phyloP scores from a whole-genome alignment of 148 eudicot species.

The Rhododendron kiyosumense region DNA sequence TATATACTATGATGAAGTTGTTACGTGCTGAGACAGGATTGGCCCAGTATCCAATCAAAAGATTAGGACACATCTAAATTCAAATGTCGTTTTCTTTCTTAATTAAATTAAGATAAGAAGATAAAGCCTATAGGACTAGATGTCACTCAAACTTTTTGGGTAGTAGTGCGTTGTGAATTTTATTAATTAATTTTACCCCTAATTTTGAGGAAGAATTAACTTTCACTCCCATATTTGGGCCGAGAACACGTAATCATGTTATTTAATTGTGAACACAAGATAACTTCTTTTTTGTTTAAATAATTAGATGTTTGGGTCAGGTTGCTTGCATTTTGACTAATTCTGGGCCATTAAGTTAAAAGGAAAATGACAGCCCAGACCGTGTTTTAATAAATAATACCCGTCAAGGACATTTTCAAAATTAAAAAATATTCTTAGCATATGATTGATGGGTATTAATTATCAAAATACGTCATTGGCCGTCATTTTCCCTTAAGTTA shows the following conservation, averaged over 20 bases:
- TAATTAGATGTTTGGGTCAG: not conserved
- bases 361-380: too few relatives aligned
- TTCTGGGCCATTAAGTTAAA: too few relatives aligned
- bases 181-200: not conserved
- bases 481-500: too few relatives aligned
- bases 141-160: not conserved
- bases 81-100: not conserved
- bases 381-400: too few relatives aligned
- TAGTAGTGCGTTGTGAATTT: not conserved
- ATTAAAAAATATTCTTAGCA: too few relatives aligned
- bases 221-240: not conserved
- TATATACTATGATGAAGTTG: not conserved
- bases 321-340: not conserved
- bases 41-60: not conserved
- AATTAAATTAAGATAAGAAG: not conserved
- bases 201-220: not conserved
- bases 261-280: not conserved
- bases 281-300: not conserved
- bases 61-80: not conserved
- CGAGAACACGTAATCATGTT: not conserved
- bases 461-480: too few relatives aligned
- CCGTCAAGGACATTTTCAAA: too few relatives aligned
- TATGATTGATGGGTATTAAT: too few relatives aligned
- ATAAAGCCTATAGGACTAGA: not conserved
- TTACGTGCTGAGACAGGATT: not conserved